Evolutionary conservation across 257 asterid species (phyloP).

Genomic region (Solanum medicagineum): DNA sequence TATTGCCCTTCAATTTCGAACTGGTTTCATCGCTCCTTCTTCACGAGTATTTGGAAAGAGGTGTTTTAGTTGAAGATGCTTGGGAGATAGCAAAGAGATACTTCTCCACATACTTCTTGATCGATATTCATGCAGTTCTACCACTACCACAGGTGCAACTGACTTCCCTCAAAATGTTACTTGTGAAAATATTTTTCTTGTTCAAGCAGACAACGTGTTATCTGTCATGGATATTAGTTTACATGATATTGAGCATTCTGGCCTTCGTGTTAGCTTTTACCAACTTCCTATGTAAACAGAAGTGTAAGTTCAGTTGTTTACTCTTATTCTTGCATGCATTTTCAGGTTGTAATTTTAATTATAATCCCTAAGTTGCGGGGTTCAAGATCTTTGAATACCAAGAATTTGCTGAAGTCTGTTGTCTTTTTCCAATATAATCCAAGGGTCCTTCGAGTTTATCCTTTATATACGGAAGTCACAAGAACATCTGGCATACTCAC

Average conservation of each 20-base stretch:
- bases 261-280: neutral
- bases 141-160: conserved; percentile 87
- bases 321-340: neutral
- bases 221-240: neutral
- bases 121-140: conserved; percentile 90
- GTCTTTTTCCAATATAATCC: conserved; percentile 87
- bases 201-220: neutral
- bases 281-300: neutral
- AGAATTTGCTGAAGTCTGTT: conserved; percentile 65
- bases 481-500: conserved; percentile 97
- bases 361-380: conserved; percentile 62
- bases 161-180: neutral
- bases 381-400: conserved; percentile 72
- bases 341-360: conserved; percentile 64
- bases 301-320: neutral
- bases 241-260: neutral
- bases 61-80: conserved; percentile 82
- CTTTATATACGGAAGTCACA: conserved; percentile 88
- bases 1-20: conserved; percentile 80
- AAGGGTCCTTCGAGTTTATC: conserved; percentile 77
- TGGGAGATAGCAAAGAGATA: conserved; percentile 94
- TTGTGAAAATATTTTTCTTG: neutral
- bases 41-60: conserved; percentile 98
- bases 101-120: conserved; percentile 62
- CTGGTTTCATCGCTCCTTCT: conserved; percentile 91